Evolutionary conservation across 2,329 filamentous ascomycete species (phyloP), one percentile per base, ranked within the genome.

Genomic region (Fusarium buharicum): DNA sequence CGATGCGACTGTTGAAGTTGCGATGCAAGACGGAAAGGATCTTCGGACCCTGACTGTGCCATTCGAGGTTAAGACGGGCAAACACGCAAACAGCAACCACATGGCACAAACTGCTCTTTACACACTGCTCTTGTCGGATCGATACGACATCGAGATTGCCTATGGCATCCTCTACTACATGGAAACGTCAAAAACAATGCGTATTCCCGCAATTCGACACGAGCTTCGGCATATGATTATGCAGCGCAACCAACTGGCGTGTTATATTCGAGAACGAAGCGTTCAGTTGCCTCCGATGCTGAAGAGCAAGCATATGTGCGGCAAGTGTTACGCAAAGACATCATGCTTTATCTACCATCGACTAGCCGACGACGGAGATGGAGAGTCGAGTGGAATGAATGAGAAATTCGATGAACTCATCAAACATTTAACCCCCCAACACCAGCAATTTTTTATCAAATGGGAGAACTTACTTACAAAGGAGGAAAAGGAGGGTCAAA

Each of bases 151-250:
- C 52, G 89, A 97, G 50, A 90, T 98, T 59, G 87, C 88, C 37
- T 97, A 93, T 67, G 95, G 95, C 8, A 87, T 99, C 51, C 80
- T 99, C 11, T 99, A 97, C 75, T 99, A 99, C 72, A 90, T 97
- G 80, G 95, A 98, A 74, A 92, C 88, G 3, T 94, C 93, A 0
- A 89, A 92, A 65, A 96, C 90, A 12, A 87, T 92, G 67, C 88
- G 93, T 18, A 91, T 99, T 38, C 92, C 93, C 4, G 89, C 92
- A 7, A 85, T 98, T 55, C 86, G 92, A 33, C 89, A 92, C 66
- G 95, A 99, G 74, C 85, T 99, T 47, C 88, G 93, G 33, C 93
- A 97, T 69, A 97, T 99, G 93, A 90, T 99, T 56, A 93, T 98
- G 81, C 90, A 97, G 75, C 90, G 95, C 48, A 99, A 99, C 71